Percentiles rank a stretch among this genome's conserved stretches.
Conservation (phyloP, 108 stramenopile genomes). For the Cylindrotheca closterium region DNA sequence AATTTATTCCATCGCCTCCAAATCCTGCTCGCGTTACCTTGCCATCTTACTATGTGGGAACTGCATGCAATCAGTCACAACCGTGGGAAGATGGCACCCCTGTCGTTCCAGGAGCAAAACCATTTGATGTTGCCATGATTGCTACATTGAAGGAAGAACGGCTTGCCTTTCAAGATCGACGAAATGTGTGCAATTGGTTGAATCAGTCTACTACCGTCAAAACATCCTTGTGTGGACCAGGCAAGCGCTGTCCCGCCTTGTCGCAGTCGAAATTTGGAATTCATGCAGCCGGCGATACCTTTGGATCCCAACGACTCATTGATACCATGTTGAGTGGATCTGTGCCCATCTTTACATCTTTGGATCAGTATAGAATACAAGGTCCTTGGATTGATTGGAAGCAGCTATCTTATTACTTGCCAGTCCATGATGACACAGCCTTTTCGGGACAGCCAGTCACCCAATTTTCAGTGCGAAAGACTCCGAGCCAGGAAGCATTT, state of each 20-base stretch:
- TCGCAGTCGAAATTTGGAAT: background rate
- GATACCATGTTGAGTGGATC: background rate
- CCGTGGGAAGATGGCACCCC: background rate
- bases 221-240: slow-evolving; percentile 15
- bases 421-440: background rate
- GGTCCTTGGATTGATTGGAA: background rate
- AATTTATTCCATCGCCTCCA: too few species aligned
- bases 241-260: slow-evolving; percentile 3
- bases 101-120: background rate
- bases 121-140: slow-evolving; percentile 8
- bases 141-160: background rate
- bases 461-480: background rate
- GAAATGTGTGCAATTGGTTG: slow-evolving; percentile 19
- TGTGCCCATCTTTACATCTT: slow-evolving; percentile 1
- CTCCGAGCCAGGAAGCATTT: slow-evolving; percentile 1
- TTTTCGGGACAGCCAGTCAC: background rate
- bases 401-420: slow-evolving; percentile 4
- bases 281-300: slow-evolving; percentile 3
- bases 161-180: background rate
- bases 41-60: slow-evolving; percentile 3
- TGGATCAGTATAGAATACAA: background rate
- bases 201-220: background rate
- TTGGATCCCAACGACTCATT: background rate
- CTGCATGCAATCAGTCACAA: background rate
- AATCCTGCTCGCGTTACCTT: background rate